A percentile compares a stretch with the other conserved stretches of the same genome.
phyloP scores from a whole-genome alignment of 192 early-diverging fungal species.

The Lunasporangiospora selenospora region DNA sequence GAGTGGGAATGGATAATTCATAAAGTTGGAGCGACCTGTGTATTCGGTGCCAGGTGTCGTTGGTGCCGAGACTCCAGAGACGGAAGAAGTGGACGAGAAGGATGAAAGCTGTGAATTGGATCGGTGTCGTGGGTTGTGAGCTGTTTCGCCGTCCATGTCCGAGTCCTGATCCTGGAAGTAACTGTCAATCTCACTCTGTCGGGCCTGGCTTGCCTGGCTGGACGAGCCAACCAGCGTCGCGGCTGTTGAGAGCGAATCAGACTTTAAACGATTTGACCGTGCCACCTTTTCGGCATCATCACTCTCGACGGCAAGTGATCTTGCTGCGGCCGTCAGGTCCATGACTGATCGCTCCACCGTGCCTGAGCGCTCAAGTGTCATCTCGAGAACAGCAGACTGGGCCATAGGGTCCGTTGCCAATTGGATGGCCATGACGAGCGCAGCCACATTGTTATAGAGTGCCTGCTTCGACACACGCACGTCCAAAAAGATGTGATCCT shows the following conservation, averaged over 20 bases:
- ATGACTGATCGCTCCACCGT: slow-evolving; percentile 60
- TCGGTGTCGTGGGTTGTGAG: slow-evolving; percentile 14
- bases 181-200: slow-evolving; percentile 17
- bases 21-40: slow-evolving; percentile 5
- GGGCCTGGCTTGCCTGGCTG: background rate
- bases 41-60: slow-evolving; percentile 18
- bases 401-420: slow-evolving; percentile 64
- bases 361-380: slow-evolving; percentile 47
- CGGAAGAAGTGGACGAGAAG: slow-evolving; percentile 22
- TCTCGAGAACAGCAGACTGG: slow-evolving; percentile 53
- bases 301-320: slow-evolving; percentile 59
- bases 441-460: slow-evolving; percentile 71
- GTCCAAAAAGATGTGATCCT: slow-evolving; percentile 52
- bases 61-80: slow-evolving; percentile 4
- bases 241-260: too few relatives aligned
- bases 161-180: slow-evolving; percentile 21
- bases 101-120: slow-evolving; percentile 30
- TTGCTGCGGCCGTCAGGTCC: slow-evolving; percentile 59
- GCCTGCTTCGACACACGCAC: slow-evolving; percentile 69
- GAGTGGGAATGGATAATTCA: slow-evolving; percentile 7
- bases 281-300: slow-evolving; percentile 53
- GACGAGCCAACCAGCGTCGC: background rate
- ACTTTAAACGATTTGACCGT: too few relatives aligned
- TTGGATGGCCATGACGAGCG: slow-evolving; percentile 63
- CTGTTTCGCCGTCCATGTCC: slow-evolving; percentile 14